A percentile compares a stretch with the other conserved stretches of the same genome.
phyloP scores from a whole-genome alignment of 768 basidiomycete species.

The Cystofilobasidium bisporidii region DNA sequence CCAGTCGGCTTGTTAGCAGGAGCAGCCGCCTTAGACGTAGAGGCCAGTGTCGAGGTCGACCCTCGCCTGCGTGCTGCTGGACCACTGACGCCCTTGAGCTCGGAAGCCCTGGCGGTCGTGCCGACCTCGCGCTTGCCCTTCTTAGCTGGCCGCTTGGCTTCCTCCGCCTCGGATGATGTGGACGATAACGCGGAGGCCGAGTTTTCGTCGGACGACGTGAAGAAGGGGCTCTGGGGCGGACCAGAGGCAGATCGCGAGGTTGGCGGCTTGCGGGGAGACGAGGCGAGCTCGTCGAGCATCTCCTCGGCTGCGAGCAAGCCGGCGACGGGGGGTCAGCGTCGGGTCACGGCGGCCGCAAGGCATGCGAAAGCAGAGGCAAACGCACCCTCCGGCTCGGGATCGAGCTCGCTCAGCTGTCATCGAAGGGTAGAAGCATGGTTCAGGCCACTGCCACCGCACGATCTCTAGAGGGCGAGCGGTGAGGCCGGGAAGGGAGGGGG shows the following conservation, averaged over 20 bases:
- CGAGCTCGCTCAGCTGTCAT: background rate
- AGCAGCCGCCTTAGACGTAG: background rate
- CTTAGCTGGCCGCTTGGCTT: no score
- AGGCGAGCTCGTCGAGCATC: conserved; percentile 6
- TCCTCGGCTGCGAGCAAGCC: background rate
- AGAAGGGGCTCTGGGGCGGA: background rate
- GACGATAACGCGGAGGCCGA: background rate
- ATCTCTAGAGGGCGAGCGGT: no score
- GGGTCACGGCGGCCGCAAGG: background rate
- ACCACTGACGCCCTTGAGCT: no score
- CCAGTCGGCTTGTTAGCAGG: background rate
- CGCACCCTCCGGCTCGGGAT: background rate
- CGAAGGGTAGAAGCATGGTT: background rate
- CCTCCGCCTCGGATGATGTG: background rate
- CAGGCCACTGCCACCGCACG: no score
- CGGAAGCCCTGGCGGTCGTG: background rate
- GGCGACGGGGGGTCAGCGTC: background rate
- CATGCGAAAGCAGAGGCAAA: background rate
- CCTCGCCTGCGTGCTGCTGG: background rate
- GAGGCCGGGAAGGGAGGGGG: background rate
- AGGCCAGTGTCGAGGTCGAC: background rate
- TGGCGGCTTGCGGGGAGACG: background rate
- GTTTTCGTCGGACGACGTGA: background rate
- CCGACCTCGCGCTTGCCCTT: background rate
- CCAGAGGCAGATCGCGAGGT: background rate